Evolutionary conservation across 2,329 filamentous ascomycete genomes (phyloP).

Genomic region (Diaporthe humulicola): DNA sequence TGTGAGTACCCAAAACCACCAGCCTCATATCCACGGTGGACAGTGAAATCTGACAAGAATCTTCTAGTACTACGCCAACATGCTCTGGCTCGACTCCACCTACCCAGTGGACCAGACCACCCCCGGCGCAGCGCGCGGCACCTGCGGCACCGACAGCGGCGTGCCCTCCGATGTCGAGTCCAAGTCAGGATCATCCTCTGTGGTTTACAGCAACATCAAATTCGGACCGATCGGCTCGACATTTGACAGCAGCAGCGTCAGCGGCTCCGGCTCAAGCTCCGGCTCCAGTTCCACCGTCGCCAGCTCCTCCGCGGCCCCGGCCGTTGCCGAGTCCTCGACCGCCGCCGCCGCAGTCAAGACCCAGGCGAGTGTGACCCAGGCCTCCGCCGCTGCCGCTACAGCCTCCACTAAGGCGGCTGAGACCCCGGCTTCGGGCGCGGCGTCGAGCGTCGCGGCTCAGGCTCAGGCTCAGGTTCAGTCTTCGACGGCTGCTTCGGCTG

Average conservation of each 20-base stretch:
- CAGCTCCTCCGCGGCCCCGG: neutral
- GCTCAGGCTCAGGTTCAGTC: neutral
- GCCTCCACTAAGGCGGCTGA: neutral
- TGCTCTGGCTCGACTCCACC: slow-evolving; percentile 72
- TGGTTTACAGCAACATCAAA: slow-evolving; percentile 44
- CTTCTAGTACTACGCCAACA: slow-evolving; percentile 65
- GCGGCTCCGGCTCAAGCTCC: neutral
- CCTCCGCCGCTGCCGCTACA: neutral
- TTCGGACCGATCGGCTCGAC: slow-evolving; percentile 43
- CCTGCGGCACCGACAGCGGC: slow-evolving; percentile 56
- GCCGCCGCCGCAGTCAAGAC: neutral
- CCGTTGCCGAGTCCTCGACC: neutral
- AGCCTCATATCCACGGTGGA: neutral
- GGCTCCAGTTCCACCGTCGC: neutral
- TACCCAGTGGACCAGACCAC: slow-evolving; percentile 59
- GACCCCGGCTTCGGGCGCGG: neutral
- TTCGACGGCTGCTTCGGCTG: neutral
- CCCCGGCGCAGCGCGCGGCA: slow-evolving; percentile 59
- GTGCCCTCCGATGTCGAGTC: slow-evolving; percentile 54
- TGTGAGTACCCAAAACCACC: neutral
- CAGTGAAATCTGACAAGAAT: neutral
- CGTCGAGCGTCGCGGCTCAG: neutral
- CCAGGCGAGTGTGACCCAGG: too few species aligned
- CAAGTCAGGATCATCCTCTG: slow-evolving; percentile 43
- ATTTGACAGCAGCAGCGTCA: slow-evolving; percentile 30